Base-by-base conservation (phyloP, 305 asterid species). In the Fraxinus dipetala region DNA sequence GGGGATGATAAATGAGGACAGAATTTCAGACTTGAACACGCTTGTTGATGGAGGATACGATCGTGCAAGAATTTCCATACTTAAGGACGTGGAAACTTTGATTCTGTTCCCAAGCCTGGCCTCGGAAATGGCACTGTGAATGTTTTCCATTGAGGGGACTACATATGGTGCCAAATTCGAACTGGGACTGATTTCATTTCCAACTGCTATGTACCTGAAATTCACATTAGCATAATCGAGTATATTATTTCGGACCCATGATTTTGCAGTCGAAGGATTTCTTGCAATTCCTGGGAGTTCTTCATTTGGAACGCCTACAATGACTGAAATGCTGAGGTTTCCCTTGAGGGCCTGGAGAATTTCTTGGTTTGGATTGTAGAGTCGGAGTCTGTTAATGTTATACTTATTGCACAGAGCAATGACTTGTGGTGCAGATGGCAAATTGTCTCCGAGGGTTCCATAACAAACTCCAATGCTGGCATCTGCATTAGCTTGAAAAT, bases 161-260 rank as follows among this genome's bases (percentile, higher is more conserved):
- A 83, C 79, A 32, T 0, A 72, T 1, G 77, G 79, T 45, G 81
- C 69, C 6, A 51, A 28, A 6, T 40, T 9, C 30, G 32, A 4
- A 8, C 24, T 36, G 11, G 89, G 84, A 67, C 40, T 70, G 48
- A 89, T 32, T 76, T 89, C 88, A 35, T 88, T 85, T 24, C 92
- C 91, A 5, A 85, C 88, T 4, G 81, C 80, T 14, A 86, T 28
- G 79, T 80, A 85, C 51, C 73, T 73, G 83, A 87, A 80, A 6
- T 69, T 83, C 1, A 83, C 85, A 35, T 45, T 16, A 4, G 24
- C 26, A 18, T 32, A 81, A 16, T 67, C 32, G 2, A 18, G 59
- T 0, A 87, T 65, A 40, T 85, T 79, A 48, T 81, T 48, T 40
- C 67, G 38, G 28, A 87, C 79, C 90, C 90, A 87, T 9, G 32